Percentiles rank a stretch among this genome's conserved stretches.
Evolutionary conservation across 2,329 filamentous ascomycete species (phyloP).

Genomic region (Exophiala calicioides): DNA sequence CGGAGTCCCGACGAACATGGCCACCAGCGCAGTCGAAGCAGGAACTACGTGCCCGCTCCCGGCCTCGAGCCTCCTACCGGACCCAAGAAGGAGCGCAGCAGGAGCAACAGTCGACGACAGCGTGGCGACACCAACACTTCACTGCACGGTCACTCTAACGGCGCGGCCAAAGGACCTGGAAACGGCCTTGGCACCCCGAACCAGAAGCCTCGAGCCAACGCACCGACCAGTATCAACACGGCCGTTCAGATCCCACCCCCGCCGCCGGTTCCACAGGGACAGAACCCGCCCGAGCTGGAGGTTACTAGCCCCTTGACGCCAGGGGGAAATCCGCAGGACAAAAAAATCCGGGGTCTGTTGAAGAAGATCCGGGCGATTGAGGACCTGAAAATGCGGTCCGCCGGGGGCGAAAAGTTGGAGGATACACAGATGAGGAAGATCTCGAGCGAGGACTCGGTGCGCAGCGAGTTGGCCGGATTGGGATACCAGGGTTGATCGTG

Average conservation of each 20-base stretch:
- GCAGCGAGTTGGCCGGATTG: slow-evolving; percentile 75
- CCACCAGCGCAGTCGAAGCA: slow-evolving; percentile 57
- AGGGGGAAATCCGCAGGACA: slow-evolving; percentile 65
- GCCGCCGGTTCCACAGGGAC: slow-evolving; percentile 34
- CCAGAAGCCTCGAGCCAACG: slow-evolving; percentile 16
- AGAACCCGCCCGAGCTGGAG: slow-evolving; percentile 33
- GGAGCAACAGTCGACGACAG: slow-evolving; percentile 33
- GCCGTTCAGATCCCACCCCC: slow-evolving; percentile 34
- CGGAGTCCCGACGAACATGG: slow-evolving; percentile 52
- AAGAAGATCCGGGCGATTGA: slow-evolving; percentile 99
- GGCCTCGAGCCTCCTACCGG: slow-evolving; percentile 27
- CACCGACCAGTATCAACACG: slow-evolving; percentile 36
- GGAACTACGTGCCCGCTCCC: slow-evolving; percentile 33
- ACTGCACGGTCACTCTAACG: slow-evolving; percentile 22
- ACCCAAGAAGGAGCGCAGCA: slow-evolving; percentile 30
- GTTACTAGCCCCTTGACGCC: slow-evolving; percentile 34
- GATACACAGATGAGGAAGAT: slow-evolving; percentile 99
- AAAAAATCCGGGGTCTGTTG: slow-evolving; percentile 88
- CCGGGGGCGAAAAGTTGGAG: slow-evolving; percentile 92
- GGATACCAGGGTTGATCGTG: slow-evolving; percentile 45
- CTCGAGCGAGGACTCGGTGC: slow-evolving; percentile 77
- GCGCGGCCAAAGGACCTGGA: slow-evolving; percentile 19
- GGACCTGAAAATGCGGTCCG: slow-evolving; percentile 94
- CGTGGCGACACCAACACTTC: slow-evolving; percentile 29
- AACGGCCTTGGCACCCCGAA: slow-evolving; percentile 16